Conservation (phyloP, 345 rosid species). For the Brassica cretica region DNA sequence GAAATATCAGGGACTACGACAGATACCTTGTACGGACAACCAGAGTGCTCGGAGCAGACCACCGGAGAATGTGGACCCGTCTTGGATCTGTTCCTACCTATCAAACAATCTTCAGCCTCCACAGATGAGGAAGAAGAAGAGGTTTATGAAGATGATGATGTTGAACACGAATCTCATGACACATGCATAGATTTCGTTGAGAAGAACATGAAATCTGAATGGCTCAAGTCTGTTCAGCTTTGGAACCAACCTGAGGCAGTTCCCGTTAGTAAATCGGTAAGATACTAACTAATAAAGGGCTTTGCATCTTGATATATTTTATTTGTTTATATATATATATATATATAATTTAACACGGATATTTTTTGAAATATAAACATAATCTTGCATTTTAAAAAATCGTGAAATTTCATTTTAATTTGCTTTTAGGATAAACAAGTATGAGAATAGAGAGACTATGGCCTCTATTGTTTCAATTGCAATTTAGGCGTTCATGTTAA, state of each 20-base stretch:
- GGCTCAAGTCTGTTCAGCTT: conserved; percentile 96
- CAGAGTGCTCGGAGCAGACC: conserved; percentile 88
- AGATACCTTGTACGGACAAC: conserved; percentile 53
- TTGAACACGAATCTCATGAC: conserved; percentile 48
- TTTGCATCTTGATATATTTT: conserved; percentile 10
- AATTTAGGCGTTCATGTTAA: not conserved
- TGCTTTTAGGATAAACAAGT: not conserved
- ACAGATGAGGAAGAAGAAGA: conserved; percentile 37
- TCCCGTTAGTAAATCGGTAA: conserved; percentile 19
- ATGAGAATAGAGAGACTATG: not conserved
- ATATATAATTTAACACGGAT: not conserved
- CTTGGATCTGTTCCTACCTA: conserved; percentile 78
- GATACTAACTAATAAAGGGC: not conserved
- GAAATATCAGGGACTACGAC: conserved; percentile 69
- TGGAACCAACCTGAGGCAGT: conserved; percentile 62
- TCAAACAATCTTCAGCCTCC: conserved; percentile 47
- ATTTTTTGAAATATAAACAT: not conserved
- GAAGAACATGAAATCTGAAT: conserved; percentile 82
- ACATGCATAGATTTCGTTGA: conserved; percentile 24
- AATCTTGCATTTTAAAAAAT: not conserved
- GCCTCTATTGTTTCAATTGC: not conserved
- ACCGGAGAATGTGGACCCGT: conserved; percentile 62
- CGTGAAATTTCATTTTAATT: not conserved
- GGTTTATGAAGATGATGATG: not conserved
- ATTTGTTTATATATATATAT: not conserved